Conservation (phyloP, 352 stramenopile species). For the Blastocystis sp. region DNA sequence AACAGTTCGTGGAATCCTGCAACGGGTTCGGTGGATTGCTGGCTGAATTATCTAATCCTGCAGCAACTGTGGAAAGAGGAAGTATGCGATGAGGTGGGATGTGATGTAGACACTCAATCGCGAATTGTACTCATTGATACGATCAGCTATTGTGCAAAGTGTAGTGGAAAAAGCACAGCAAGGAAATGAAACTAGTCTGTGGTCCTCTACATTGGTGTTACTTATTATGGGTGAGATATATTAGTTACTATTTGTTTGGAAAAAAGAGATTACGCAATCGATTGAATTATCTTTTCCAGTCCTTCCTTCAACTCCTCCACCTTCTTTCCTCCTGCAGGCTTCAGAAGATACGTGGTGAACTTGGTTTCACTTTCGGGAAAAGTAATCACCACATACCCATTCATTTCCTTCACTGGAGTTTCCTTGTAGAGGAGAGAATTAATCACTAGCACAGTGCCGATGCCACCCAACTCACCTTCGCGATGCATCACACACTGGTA, state of each 20-base stretch:
- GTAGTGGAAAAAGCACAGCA: background rate
- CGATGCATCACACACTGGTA: conserved; percentile 3
- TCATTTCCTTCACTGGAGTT: background rate
- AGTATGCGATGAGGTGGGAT: background rate
- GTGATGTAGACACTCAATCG: background rate
- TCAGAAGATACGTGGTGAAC: conserved; percentile 13
- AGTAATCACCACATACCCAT: conserved; percentile 26
- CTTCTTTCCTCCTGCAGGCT: background rate
- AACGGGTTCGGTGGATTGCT: background rate
- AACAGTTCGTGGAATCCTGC: background rate
- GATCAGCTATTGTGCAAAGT: background rate
- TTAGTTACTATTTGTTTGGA: conserved; percentile 76
- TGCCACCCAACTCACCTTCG: conserved; percentile 22
- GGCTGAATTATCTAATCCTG: background rate
- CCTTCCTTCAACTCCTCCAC: background rate
- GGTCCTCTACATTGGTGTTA: background rate
- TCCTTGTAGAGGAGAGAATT: conserved; percentile 19
- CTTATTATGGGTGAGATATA: background rate
- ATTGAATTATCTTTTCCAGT: background rate
- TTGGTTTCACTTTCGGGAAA: background rate
- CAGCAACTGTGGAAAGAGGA: background rate
- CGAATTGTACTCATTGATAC: background rate
- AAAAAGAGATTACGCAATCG: conserved; percentile 27
- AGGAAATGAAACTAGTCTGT: background rate
- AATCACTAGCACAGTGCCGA: conserved; percentile 13